Evolutionary conservation across 2,329 filamentous ascomycete species (phyloP), one percentile per base, ranked within the genome.

Genomic region (Xylaria sp.): DNA sequence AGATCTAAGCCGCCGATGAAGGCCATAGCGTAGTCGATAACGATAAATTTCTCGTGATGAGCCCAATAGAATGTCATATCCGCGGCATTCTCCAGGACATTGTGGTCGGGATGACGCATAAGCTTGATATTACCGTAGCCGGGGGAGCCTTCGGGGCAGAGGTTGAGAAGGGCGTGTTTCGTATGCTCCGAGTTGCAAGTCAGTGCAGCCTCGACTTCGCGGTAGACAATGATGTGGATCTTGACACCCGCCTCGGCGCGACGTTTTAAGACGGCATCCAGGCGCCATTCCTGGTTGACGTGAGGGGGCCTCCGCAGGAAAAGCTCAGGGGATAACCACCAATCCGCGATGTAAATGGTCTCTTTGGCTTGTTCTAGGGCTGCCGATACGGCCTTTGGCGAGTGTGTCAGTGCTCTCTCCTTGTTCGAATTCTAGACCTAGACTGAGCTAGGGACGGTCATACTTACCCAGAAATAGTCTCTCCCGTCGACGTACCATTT

Each of bases 41-140:
- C 91, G 56, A 98, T 90, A 73, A 97, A 96, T 74, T 99, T 99
- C 72, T 99, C 95, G 74, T 99, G 95, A 74, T 99, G 95, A 0
- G 95, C 95, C 87, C 94, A 98, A 79, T 97, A 97, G 72, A 97
- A 92, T 0, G 93, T 97, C 91, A 97, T 96, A 70, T 98, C 94
- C 29, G 91, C 91, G 2, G 90, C 91, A 71, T 97, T 97, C 71
- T 97, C 93, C 52, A 98, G 87, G 2, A 97, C 85, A 67, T 97
- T 97, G 78, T 98, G 94, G 75, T 98, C 94, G 0, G 94, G 94
- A 77, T 98, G 94, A 29, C 94, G 87, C 86, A 96, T 90, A 53
- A 97, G 82, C 35, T 82, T 85, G 73, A 99, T 98, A 73, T 98
- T 98, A 48, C 91, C 92, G 74, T 93, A 82, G 1, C 94, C 95